Evolutionary conservation across 2,329 filamentous ascomycete genomes (phyloP).

Genomic region (Talaromyces sp.): DNA sequence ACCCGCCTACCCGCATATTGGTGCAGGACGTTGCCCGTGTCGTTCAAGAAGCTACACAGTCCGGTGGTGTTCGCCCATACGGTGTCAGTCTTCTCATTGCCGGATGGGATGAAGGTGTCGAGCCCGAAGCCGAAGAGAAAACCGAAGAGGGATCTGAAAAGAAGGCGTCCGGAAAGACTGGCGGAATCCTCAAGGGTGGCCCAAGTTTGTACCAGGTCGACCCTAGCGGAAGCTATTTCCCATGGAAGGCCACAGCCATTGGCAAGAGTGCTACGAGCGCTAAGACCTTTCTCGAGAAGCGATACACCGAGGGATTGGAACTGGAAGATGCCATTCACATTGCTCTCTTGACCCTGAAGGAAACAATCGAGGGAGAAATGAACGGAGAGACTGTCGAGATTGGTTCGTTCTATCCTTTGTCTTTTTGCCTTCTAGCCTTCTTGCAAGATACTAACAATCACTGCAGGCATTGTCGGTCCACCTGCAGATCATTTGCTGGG

Average conservation of each 20-base stretch:
- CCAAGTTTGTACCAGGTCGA: slow-evolving; percentile 98
- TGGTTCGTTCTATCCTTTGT: slow-evolving; percentile 51
- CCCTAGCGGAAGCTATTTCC: slow-evolving; percentile 97
- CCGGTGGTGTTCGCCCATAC: slow-evolving; percentile 92
- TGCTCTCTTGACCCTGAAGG: slow-evolving; percentile 92
- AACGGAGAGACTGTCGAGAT: slow-evolving; percentile 98
- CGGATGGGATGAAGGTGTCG: slow-evolving; percentile 94
- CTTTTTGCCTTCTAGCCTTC: background rate
- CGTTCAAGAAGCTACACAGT: slow-evolving; percentile 98
- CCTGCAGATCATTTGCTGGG: slow-evolving; percentile 91
- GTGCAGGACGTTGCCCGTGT: slow-evolving; percentile 96
- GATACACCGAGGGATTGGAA: slow-evolving; percentile 95
- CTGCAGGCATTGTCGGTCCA: slow-evolving; percentile 81
- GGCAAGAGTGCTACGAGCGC: slow-evolving; percentile 97
- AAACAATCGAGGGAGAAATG: slow-evolving; percentile 99
- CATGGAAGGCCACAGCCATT: slow-evolving; percentile 98
- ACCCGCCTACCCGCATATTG: slow-evolving; percentile 98
- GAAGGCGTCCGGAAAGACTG: slow-evolving; percentile 79
- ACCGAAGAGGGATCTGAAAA: slow-evolving; percentile 53
- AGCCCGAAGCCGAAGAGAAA: slow-evolving; percentile 70
- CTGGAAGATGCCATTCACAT: slow-evolving; percentile 98
- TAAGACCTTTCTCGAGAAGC: slow-evolving; percentile 98
- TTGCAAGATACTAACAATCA: slow-evolving; percentile 3
- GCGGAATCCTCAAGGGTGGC: slow-evolving; percentile 89
- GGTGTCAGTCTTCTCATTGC: slow-evolving; percentile 93